phyloP scores from a whole-genome alignment of 306 rosid species.

The Pueraria montana region DNA sequence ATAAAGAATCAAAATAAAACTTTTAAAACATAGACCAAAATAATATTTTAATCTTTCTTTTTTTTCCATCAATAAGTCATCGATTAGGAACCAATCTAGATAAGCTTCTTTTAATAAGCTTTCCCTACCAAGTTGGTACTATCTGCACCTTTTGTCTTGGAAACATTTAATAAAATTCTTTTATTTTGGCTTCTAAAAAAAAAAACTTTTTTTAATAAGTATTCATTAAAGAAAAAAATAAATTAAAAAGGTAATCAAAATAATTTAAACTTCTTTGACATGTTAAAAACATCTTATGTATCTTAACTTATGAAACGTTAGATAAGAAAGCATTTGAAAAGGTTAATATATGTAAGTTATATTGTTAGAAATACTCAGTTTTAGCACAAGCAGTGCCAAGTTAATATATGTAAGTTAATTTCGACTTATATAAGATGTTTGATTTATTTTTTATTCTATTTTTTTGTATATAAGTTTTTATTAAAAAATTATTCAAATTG shows the following conservation, averaged over 20 bases:
- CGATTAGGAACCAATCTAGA: neutral
- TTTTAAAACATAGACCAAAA: no score
- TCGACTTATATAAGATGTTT: neutral
- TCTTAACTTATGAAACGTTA: neutral
- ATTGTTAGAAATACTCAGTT: no score
- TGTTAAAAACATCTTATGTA: neutral
- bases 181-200: neutral
- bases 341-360: neutral
- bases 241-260: neutral
- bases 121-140: slow-evolving; percentile 10
- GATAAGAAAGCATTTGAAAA: neutral
- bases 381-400: no score
- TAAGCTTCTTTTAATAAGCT: neutral
- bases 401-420: neutral
- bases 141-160: neutral
- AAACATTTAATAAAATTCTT: neutral
- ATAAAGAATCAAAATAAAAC: no score
- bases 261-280: neutral
- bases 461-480: neutral
- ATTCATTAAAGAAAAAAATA: neutral
- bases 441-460: neutral
- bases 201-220: neutral
- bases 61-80: neutral
- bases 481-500: neutral
- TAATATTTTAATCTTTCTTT: no score